Base-by-base conservation (phyloP, 2,329 filamentous ascomycete genomes). In the Monosporascus sp. region DNA sequence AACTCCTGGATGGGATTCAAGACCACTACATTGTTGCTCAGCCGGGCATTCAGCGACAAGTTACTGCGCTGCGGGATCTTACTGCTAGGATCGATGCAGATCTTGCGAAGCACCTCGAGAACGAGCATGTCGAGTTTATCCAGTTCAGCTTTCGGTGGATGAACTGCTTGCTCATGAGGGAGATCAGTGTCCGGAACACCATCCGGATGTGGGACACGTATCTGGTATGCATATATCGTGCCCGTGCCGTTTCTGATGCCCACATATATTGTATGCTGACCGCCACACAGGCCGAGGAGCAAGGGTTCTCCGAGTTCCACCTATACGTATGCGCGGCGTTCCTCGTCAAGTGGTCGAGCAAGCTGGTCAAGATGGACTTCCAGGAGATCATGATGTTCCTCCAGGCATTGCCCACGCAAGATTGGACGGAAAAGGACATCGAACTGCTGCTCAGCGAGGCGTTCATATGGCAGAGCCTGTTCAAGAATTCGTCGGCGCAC, bases 201-300 rank as follows among this genome's bases (percentile, higher is more conserved):
- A 96, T 99, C 59, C 82, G 94, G 62, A 99, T 99, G 94, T 99
- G 94, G 94, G 94, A 99, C 72, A 99, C 94, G 26, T 99, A 99
- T 74, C 83, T 99, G 76, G 93, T 97, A 77, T 69, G 85, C 73
- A 50, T 6, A 16, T 47, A 27, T 31, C 52, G 52, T 24, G 31
- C 46, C 26, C 22, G 27, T 31, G 27, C 3, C 27, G 9, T 7
- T 31, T 31, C 27, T 9, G 27, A 31, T 14, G 27, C 27, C 9
- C 27, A 5, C 3, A 11, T 31, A 43, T 27, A 7, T 17, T 2
- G 24, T 31, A 14, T 41, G 27, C 22, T 40, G 11, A 60, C 56
- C 50, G 16, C 47, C 54, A 51, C 38, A 17, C 61, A 97, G 93
- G 91, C 94, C 48, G 95, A 99, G 78, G 94, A 97, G 66, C 91